Base-by-base conservation (phyloP, 2,329 filamentous ascomycete species). In the Stachybotrys echinatus region DNA sequence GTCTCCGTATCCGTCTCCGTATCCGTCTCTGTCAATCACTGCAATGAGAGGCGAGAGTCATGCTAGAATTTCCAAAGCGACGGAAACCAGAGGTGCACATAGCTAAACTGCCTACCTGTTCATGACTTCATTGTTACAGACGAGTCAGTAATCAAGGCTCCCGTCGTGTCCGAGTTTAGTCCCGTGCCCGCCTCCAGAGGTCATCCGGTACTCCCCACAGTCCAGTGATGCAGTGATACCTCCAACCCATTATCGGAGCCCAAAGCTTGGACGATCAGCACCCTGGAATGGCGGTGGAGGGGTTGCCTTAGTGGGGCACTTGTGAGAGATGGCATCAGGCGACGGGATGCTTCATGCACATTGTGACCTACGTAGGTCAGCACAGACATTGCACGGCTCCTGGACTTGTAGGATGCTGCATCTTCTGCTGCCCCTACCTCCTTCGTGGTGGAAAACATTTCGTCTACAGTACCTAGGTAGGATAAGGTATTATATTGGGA, bases 171-270 rank as follows among this genome's bases (percentile, higher is more conserved):
- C 14, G 27, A 34, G 27, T 14, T 34, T 17, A 39, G 43, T 45
- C 43, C 22, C 43, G 43, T 45, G 43, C n/a, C n/a, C n/a, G n/a
- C 22, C 43, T 23, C 38, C 21, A 14, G 43, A 45, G 23, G 43
- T 45, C 43, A 45, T 34, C 4, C 17, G 43, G 43, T n/a, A 27
- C 18, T 20, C 43, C 21, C 42, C n/a, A 20, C 42, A 12, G 17
- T 12, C 42, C 42, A 8, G 17, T 37, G 31, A 37, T 17, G 17
- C 31, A 10, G 17, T 37, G n/a, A n/a, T n/a, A n/a, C n/a, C n/a
- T n/a, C n/a, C n/a, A n/a, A n/a, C n/a, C n/a, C n/a, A n/a, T n/a
- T n/a, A n/a, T n/a, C n/a, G n/a, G n/a, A n/a, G n/a, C n/a, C n/a
- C n/a, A n/a, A n/a, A 34, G 27, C 10, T 3, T 8, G 2, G 10